Conservation (phyloP, 805 yeast species). For the Starmerella bombicola region DNA sequence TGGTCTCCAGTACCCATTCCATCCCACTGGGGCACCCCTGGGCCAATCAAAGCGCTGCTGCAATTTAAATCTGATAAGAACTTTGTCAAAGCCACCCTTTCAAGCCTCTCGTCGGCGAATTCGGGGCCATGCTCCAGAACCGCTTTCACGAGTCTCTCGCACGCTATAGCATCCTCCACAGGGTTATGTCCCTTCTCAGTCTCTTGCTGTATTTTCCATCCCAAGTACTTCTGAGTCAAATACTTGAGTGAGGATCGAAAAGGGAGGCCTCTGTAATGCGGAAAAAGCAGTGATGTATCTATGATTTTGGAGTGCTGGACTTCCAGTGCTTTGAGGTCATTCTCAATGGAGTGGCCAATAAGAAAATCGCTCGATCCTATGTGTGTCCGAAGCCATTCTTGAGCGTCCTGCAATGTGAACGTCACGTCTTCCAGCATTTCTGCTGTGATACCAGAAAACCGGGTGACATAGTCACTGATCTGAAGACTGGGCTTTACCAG, state of each 20-base stretch:
- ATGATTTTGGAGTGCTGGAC: conserved; percentile 61
- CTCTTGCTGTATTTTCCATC: conserved; percentile 54
- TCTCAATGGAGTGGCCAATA: conserved; percentile 83
- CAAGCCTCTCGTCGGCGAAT: conserved; percentile 41
- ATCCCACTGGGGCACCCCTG: conserved; percentile 28
- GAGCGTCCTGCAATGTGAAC: conserved; percentile 57
- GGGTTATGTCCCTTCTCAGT: conserved; percentile 63
- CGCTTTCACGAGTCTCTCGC: conserved; percentile 60
- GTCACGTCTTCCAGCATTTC: conserved; percentile 51
- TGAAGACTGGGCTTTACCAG: conserved; percentile 65
- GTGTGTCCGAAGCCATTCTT: conserved; percentile 37
- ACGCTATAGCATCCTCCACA: conserved; percentile 69
- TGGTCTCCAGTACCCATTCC: conserved; percentile 18
- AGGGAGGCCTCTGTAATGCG: conserved; percentile 77
- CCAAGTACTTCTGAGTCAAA: conserved; percentile 47
- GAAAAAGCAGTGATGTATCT: conserved; percentile 63
- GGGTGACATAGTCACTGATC: conserved; percentile 70
- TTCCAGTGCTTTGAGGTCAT: conserved; percentile 60
- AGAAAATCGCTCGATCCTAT: conserved; percentile 50
- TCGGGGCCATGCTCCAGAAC: conserved; percentile 55
- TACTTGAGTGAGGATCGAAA: conserved; percentile 63
- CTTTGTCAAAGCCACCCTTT: conserved; percentile 4
- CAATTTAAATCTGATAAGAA: conserved; percentile 11
- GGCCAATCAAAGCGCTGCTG: conserved; percentile 30
- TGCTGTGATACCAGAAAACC: conserved; percentile 76